A percentile compares a stretch with the other conserved stretches of the same genome.
These are phyloP conservation scores for Citrullus mucosospermus DNA, from an alignment of 306 rosid species.

Conservation along the genomic window DNA sequence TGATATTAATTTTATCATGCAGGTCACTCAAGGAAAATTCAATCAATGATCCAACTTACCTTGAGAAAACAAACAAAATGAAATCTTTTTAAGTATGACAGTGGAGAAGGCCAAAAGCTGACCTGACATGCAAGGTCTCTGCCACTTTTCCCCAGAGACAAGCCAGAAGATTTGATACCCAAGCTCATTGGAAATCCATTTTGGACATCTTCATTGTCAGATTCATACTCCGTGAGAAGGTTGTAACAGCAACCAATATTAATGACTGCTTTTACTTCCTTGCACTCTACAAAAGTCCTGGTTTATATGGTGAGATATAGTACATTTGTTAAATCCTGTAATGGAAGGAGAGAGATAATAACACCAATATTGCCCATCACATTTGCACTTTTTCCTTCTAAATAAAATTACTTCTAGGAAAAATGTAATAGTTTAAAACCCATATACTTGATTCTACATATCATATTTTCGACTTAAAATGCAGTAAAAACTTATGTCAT, in stretches of 20 bases:
- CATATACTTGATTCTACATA: neutral
- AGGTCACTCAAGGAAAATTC: neutral
- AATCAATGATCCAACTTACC: neutral
- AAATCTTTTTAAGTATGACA: neutral
- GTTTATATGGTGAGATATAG: constrained; percentile 7
- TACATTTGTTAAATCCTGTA: neutral
- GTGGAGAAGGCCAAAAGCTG: neutral
- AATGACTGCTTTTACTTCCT: constrained; percentile 77
- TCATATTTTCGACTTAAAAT: neutral
- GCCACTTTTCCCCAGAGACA: constrained; percentile 65
- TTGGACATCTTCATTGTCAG: constrained; percentile 24
- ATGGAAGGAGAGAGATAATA: neutral
- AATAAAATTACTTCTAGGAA: neutral
- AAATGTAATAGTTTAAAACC: neutral
- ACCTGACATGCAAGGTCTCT: constrained; percentile 98
- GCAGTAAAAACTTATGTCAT: neutral
- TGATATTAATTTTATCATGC: neutral
- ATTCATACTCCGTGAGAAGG: constrained; percentile 60
- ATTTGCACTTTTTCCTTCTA: neutral
- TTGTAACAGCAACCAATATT: constrained; percentile 93
- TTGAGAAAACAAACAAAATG: neutral
- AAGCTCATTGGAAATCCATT: constrained; percentile 78
- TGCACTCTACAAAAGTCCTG: constrained; percentile 68
- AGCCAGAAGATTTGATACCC: constrained; percentile 44
- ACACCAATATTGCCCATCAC: neutral